A percentile compares a stretch with the other conserved stretches of the same genome.
Evolutionary conservation across 2,329 filamentous ascomycete genomes (phyloP).

Genomic region (Botrytis aclada): DNA sequence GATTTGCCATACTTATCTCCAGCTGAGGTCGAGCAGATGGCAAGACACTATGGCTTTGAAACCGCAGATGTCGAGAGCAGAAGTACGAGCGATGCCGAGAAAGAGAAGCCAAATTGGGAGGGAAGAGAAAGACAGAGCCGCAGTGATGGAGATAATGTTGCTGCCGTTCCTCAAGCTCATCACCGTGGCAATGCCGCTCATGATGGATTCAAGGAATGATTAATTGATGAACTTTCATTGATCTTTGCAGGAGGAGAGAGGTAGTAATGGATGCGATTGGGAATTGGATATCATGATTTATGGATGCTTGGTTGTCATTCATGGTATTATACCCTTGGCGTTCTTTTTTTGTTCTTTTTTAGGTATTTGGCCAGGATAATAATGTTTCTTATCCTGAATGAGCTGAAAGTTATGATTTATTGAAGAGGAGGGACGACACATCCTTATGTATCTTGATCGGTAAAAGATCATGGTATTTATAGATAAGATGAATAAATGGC

Average conservation of each 20-base stretch:
- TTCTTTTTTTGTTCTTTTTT: constrained; percentile 1
- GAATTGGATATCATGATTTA: constrained; percentile 6
- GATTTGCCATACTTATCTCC: constrained; percentile 53
- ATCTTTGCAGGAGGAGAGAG: background rate
- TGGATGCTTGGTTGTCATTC: constrained; percentile 9
- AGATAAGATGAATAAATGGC: background rate
- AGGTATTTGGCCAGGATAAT: constrained; percentile 4
- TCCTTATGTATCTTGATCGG: background rate
- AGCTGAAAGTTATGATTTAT: background rate
- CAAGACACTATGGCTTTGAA: constrained; percentile 33
- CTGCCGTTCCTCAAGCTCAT: background rate
- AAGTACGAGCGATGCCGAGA: constrained; percentile 24
- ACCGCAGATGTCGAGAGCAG: constrained; percentile 34
- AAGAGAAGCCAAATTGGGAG: constrained; percentile 6
- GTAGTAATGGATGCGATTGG: constrained; percentile 6
- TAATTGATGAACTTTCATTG: background rate
- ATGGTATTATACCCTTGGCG: constrained; percentile 14
- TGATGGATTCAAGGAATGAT: constrained; percentile 17
- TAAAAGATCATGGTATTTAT: background rate
- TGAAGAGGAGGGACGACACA: background rate
- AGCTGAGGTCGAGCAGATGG: constrained; percentile 48
- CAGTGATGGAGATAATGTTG: background rate
- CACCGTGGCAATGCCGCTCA: constrained; percentile 11
- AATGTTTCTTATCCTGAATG: constrained; percentile 7
- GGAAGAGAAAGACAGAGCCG: constrained; percentile 1